Conservation (phyloP, 176 grass and related monocot genomes). For the Hordeum vulgare region MorexV3_pseudomolecules_assembly NC_058518.1:460079869-460080368, state of each 20-base stretch:
- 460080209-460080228: constrained; percentile 59
- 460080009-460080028: constrained; percentile 54
- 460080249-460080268: constrained; percentile 72
- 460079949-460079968: constrained; percentile 20
- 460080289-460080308: constrained; percentile 79
- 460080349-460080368: constrained; percentile 26
- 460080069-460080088: constrained; percentile 87
- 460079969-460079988: constrained; percentile 62
- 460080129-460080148: constrained; percentile 55
- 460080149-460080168: constrained; percentile 65
- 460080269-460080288: constrained; percentile 60
- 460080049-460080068: constrained; percentile 66
- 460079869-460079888: constrained; percentile 95
- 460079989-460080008: constrained; percentile 83
- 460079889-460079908: constrained; percentile 77
- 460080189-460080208: constrained; percentile 77
- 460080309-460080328: constrained; percentile 13
- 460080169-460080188: constrained; percentile 62
- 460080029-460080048: constrained; percentile 47
- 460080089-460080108: constrained; percentile 97
- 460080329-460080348: constrained; percentile 20
- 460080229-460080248: constrained; percentile 41
- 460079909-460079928: constrained; percentile 91
- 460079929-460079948: constrained; percentile 24
- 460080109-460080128: constrained; percentile 76